Evolutionary conservation across 1,139 yeast species (phyloP).

Genomic region (Geotrichum aggregatum): DNA sequence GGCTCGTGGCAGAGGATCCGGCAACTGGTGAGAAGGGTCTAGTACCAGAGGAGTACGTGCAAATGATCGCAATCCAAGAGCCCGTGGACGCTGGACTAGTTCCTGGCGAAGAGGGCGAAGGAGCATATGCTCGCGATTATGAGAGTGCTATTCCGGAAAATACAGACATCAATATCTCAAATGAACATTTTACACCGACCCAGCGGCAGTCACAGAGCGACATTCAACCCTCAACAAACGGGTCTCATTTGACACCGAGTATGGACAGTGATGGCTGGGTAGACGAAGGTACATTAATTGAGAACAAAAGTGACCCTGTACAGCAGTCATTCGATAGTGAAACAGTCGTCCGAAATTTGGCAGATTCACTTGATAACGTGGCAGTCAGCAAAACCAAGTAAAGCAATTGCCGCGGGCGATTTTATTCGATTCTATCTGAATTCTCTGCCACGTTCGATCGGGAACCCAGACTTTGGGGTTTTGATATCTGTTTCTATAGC

Average conservation of each 20-base stretch:
- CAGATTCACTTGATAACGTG: not conserved
- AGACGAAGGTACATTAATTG: not conserved
- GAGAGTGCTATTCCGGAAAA: not conserved
- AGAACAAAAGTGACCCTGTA: too few species aligned
- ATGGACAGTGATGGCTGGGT: not conserved
- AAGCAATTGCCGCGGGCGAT: too few species aligned
- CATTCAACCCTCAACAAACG: not conserved
- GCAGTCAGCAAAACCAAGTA: not conserved
- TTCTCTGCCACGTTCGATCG: too few species aligned
- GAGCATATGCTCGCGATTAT: not conserved
- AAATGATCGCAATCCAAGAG: slow-evolving; percentile 37
- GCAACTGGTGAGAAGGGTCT: slow-evolving; percentile 79
- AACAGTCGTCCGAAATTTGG: too few species aligned
- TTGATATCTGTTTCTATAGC: too few species aligned
- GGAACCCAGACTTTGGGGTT: too few species aligned
- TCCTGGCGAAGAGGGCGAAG: slow-evolving; percentile 2
- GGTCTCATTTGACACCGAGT: not conserved
- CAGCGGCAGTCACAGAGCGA: not conserved
- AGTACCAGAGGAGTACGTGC: slow-evolving; percentile 93
- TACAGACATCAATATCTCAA: not conserved
- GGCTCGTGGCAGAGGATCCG: slow-evolving; percentile 92
- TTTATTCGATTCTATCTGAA: too few species aligned
- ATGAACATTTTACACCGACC: not conserved
- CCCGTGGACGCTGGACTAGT: not conserved
- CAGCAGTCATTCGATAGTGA: too few species aligned